Evolutionary conservation across 2,329 filamentous ascomycete genomes (phyloP), one percentile per base, ranked within the genome.

Genomic region (Monascus ruber): DNA sequence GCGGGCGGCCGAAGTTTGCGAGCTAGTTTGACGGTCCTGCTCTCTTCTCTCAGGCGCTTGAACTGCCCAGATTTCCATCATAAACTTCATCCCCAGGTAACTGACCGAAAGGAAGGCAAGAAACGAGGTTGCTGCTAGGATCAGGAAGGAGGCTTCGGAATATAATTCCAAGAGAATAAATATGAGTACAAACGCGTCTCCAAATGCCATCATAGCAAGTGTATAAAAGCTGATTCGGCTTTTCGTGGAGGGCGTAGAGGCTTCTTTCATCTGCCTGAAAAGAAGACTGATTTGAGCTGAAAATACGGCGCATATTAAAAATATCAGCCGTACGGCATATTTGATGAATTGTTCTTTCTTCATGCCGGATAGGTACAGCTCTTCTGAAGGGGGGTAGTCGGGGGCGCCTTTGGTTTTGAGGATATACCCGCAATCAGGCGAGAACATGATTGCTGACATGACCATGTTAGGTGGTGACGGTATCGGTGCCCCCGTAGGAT

Each of bases 41-140:
- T 63, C 60, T 34, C 59, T 56, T 42, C 62, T 51, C 45, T 66
- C 63, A 9, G 63, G 62, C 8, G 58, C 72, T 51, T 81, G 77
- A 2, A 79, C 73, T 17, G 70, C 69, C 77, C 76, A 81, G n/a
- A 81, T 76, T 38, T 80, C 76, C 64, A 79, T 74, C 51, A 81
- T 63, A 47, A 81, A 81, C 38, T 75, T 72, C 63, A 81, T 77
- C 27, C 76, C 76, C 40, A 79, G 74, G 52, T 76, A 75, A 41
- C 73, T 72, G 24, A 79, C 73, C 10, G 73, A 74, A 36, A 79
- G 68, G 45, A 79, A 72, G 1, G 74, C 69, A 11, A 81, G 55
- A 51, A 79, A 81, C 2, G 72, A 72, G 25, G 71, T 68, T 2
- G 69, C 68, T 10, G 76, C 68, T 39, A 79, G 55, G 10, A 73